Conservation (phyloP, 2,329 filamentous ascomycete species). For the Aspergillus flavus region DNA sequence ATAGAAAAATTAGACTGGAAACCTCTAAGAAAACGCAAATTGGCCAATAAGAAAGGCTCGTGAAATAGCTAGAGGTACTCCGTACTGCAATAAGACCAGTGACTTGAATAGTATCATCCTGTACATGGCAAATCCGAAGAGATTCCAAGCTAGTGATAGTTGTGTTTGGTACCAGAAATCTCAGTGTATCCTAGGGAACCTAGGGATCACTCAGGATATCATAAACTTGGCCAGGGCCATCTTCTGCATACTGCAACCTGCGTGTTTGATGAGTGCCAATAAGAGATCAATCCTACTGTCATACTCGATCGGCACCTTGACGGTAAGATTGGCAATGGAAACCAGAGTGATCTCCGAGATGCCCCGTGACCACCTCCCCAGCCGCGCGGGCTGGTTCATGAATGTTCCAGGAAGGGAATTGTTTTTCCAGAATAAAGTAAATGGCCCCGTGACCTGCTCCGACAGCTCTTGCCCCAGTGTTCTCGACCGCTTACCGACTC, state of each 20-base stretch:
- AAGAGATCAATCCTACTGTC: not conserved
- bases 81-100: not conserved
- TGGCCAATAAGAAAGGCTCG: not conserved
- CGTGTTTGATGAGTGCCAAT: not conserved
- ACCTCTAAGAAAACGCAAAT: not conserved
- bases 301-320: not conserved
- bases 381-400: not conserved
- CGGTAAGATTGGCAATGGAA: not conserved
- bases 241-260: not conserved
- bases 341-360: not conserved
- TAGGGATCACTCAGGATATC: not conserved
- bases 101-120: not conserved
- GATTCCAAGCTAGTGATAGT: not conserved
- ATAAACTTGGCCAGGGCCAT: not conserved
- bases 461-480: not conserved
- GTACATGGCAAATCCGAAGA: not conserved
- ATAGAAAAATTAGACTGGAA: not conserved
- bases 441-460: constrained; percentile 11
- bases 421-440: constrained; percentile 5
- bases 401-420: constrained; percentile 3
- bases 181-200: not conserved
- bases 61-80: not conserved
- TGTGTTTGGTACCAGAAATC: not conserved
- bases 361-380: not conserved
- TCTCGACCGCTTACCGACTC: constrained; percentile 12